Conservation (phyloP, 2,329 filamentous ascomycete genomes). For the Ophiosphaerella herpotricha region DNA sequence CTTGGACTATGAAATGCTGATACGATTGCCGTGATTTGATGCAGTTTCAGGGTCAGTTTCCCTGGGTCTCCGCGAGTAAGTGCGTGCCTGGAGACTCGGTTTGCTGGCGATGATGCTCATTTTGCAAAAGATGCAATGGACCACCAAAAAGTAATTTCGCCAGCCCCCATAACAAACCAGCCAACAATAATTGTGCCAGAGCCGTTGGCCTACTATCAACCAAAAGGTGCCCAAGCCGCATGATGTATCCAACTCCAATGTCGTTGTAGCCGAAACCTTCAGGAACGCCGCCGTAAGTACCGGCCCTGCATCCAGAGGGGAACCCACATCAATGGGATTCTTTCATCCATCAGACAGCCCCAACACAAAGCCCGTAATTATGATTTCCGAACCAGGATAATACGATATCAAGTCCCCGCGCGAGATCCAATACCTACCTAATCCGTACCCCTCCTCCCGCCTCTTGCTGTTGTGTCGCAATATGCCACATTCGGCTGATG, state of each 20-base stretch:
- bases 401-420: not conserved
- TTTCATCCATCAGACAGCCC: not conserved
- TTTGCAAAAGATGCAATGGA: not conserved
- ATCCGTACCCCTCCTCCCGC: too few relatives aligned
- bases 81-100: not conserved
- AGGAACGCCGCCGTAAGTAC: not conserved
- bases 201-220: not conserved
- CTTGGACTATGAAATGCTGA: slow-evolving; percentile 1
- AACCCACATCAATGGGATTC: slow-evolving; percentile 8
- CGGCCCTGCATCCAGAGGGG: not conserved
- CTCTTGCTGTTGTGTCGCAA: not conserved
- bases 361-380: not conserved
- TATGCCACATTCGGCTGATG: too few relatives aligned
- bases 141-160: not conserved
- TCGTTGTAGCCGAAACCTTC: not conserved
- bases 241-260: not conserved
- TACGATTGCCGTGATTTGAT: not conserved
- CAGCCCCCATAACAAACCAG: not conserved
- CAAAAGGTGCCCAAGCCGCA: not conserved
- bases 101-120: not conserved
- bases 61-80: not conserved
- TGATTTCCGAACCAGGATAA: not conserved
- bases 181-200: not conserved
- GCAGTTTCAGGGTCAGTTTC: not conserved
- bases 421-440: too few relatives aligned